phyloP scores from a whole-genome alignment of 2,329 filamentous ascomycete genomes.

The Claviceps humidiphila region DNA sequence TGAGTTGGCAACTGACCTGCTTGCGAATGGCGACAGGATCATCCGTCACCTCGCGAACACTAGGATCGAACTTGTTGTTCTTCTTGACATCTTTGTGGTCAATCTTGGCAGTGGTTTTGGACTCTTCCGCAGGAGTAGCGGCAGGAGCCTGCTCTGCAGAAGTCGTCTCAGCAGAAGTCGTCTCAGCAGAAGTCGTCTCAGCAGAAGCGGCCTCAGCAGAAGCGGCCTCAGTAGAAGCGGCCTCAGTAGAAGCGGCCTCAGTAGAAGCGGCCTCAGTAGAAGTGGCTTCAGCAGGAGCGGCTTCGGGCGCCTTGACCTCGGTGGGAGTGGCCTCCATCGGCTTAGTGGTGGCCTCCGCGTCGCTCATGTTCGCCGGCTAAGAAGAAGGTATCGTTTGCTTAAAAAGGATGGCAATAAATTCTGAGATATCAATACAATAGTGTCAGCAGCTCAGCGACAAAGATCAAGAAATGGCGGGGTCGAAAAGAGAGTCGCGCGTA shows the following conservation, averaged over 20 bases:
- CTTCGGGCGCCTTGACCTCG: conserved; percentile 10
- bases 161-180: conserved; percentile 14
- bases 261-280: conserved; percentile 11
- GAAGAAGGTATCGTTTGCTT: background rate
- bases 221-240: conserved; percentile 6
- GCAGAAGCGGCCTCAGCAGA: conserved; percentile 5
- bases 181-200: conserved; percentile 12
- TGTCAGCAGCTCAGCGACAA: background rate
- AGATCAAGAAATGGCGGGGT: background rate
- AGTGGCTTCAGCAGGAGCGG: conserved; percentile 13
- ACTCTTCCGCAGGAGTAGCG: conserved; percentile 10
- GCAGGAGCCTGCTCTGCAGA: conserved; percentile 13
- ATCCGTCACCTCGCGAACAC: conserved; percentile 52
- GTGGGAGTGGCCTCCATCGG: conserved; percentile 14
- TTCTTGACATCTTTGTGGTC: conserved; percentile 30
- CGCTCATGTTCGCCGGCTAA: conserved; percentile 6
- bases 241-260: conserved; percentile 8
- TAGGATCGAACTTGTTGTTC: conserved; percentile 60
- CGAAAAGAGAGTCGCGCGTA: background rate
- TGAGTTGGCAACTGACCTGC: conserved; percentile 43
- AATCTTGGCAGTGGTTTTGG: conserved; percentile 29
- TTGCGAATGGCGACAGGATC: conserved; percentile 72
- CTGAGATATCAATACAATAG: background rate
- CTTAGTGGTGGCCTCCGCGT: conserved; percentile 13
- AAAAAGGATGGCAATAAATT: background rate